phyloP scores from a whole-genome alignment of 768 basidiomycete genomes.

The Neoboletus magnificus region DNA sequence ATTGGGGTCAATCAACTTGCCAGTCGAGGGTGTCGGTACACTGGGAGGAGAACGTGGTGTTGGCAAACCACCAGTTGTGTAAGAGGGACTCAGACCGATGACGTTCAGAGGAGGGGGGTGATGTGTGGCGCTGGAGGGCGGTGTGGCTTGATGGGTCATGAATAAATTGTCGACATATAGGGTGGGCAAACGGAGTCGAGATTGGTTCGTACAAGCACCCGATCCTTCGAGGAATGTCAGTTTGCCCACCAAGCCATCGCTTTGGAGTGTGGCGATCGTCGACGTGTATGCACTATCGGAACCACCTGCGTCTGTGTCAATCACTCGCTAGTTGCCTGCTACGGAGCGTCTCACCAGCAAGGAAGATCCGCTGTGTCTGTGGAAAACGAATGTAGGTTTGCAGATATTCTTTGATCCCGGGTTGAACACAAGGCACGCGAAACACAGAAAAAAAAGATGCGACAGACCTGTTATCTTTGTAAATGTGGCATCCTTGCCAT shows the following conservation, averaged over 20 bases:
- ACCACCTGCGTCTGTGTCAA: conserved; percentile 42
- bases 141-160: conserved; percentile 30
- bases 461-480: conserved; percentile 66
- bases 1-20: conserved; percentile 55
- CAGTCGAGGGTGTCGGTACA: conserved; percentile 23
- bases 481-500: conserved; percentile 56
- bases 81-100: conserved; percentile 36
- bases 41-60: conserved; percentile 62
- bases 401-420: conserved; percentile 53
- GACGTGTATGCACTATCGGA: conserved; percentile 53
- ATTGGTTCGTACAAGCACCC: conserved; percentile 40
- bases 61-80: conserved; percentile 58
- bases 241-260: conserved; percentile 63
- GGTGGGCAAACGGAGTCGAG: conserved; percentile 50
- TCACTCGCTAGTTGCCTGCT: neutral
- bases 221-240: conserved; percentile 58
- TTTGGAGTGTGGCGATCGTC: conserved; percentile 55
- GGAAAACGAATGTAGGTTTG: conserved; percentile 69
- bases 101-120: conserved; percentile 48
- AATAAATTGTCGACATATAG: conserved; percentile 53
- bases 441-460: neutral
- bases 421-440: neutral
- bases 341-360: conserved; percentile 49
- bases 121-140: conserved; percentile 28
- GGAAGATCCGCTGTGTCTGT: conserved; percentile 70